Conservation (phyloP, 768 basidiomycete species). For the Lyophyllum decastes region DNA sequence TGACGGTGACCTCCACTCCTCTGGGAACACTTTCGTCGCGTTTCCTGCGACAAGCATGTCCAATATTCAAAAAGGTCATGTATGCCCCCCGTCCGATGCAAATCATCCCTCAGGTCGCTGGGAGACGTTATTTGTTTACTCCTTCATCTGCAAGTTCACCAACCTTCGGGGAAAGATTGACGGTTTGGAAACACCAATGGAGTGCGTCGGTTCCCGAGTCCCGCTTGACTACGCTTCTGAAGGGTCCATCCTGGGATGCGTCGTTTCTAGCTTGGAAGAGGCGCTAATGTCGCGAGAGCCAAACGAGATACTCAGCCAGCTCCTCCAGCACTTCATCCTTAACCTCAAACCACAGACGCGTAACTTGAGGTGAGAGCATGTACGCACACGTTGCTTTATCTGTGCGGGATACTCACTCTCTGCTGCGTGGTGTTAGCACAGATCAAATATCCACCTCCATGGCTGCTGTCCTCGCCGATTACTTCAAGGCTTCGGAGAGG, state of each 20-base stretch:
- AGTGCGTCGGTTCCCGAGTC: conserved; percentile 55
- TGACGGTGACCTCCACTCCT: conserved; percentile 32
- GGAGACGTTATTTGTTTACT: conserved; percentile 85
- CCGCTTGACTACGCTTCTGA: conserved; percentile 9
- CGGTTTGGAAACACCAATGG: conserved; percentile 79
- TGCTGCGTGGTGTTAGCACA: conserved; percentile 49
- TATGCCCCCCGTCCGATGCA: conserved; percentile 63
- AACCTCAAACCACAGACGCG: conserved; percentile 87
- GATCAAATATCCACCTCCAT: conserved; percentile 84
- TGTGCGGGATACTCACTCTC: conserved; percentile 33
- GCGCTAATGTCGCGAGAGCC: conserved; percentile 73
- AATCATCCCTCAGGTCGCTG: conserved; percentile 80
- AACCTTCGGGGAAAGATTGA: conserved; percentile 73
- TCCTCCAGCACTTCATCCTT: conserved; percentile 75
- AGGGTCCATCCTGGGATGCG: conserved; percentile 33
- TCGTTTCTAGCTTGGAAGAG: conserved; percentile 66
- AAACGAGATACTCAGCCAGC: conserved; percentile 69
- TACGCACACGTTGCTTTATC: conserved; percentile 27
- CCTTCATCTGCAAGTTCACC: conserved; percentile 84
- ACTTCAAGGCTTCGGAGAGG: conserved; percentile 71
- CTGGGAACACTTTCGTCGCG: conserved; percentile 32
- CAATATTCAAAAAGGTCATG: conserved; percentile 41
- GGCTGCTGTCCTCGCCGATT: conserved; percentile 66
- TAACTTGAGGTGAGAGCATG: conserved; percentile 77
- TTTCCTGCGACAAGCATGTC: conserved; percentile 39